Evolutionary conservation across 2,329 filamentous ascomycete genomes (phyloP).

Genomic region (Fusarium sp.): DNA sequence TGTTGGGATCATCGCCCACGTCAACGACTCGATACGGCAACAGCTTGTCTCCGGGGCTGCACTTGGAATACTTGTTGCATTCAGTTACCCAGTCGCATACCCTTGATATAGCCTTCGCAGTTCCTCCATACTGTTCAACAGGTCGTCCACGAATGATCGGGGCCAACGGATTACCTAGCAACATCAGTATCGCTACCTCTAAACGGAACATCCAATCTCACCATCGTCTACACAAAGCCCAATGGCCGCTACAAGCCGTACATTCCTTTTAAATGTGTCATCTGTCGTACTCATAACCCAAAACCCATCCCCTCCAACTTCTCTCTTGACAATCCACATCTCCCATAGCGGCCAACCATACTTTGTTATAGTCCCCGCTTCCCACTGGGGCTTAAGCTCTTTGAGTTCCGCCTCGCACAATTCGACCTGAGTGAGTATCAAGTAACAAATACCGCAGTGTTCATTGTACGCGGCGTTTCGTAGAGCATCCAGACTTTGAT

Average conservation of each 20-base stretch:
- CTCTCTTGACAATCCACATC: conserved; percentile 2
- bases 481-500: background rate
- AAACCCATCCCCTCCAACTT: background rate
- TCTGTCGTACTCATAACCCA: conserved; percentile 4
- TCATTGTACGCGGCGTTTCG: fast-evolving
- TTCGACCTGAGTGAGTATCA: background rate
- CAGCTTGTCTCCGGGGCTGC: background rate
- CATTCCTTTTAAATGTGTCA: fast-evolving
- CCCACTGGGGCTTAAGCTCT: background rate
- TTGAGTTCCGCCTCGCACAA: background rate
- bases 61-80: background rate
- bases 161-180: background rate
- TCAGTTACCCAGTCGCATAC: background rate
- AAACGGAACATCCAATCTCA: background rate
- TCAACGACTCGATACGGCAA: conserved; percentile 1
- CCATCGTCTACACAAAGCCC: conserved; percentile 6
- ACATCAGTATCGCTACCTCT: background rate
- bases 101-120: background rate
- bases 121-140: background rate
- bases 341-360: conserved; percentile 6
- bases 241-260: background rate
- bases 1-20: background rate
- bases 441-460: background rate
- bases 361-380: fast-evolving
- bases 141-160: background rate